Evolutionary conservation across 2,329 filamentous ascomycete genomes (phyloP).

Genomic region (Cladorrhinum sp.): DNA sequence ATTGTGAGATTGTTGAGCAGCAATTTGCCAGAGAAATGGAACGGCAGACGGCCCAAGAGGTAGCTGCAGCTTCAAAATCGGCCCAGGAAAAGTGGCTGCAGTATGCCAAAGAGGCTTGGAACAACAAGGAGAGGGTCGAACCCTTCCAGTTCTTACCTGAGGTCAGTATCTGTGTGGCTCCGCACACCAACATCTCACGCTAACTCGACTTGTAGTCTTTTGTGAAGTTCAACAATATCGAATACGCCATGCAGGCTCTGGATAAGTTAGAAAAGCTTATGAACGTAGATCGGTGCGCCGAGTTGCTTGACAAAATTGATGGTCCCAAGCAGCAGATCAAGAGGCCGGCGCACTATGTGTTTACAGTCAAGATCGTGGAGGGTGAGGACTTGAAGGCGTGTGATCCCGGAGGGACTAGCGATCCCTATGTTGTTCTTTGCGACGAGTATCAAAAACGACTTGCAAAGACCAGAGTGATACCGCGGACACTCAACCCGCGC

Average conservation of each 20-base stretch:
- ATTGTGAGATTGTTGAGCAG: slow-evolving; percentile 87
- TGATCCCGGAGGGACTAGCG: slow-evolving; percentile 88
- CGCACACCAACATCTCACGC: neutral
- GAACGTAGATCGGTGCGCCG: slow-evolving; percentile 87
- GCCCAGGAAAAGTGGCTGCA: slow-evolving; percentile 92
- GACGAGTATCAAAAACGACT: slow-evolving; percentile 98
- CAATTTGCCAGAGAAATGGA: slow-evolving; percentile 92
- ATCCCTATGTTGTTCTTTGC: slow-evolving; percentile 94
- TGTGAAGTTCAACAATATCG: slow-evolving; percentile 96
- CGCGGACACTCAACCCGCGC: slow-evolving; percentile 83
- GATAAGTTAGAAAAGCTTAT: slow-evolving; percentile 87
- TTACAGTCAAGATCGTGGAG: slow-evolving; percentile 98
- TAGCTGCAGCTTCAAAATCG: slow-evolving; percentile 71
- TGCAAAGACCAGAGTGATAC: slow-evolving; percentile 89
- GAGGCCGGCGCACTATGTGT: slow-evolving; percentile 84
- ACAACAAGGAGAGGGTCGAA: slow-evolving; percentile 85
- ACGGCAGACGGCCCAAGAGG: slow-evolving; percentile 80
- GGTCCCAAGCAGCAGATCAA: slow-evolving; percentile 61
- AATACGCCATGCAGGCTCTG: slow-evolving; percentile 88
- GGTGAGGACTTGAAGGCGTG: slow-evolving; percentile 98
- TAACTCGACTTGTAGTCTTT: slow-evolving; percentile 64
- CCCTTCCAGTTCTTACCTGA: slow-evolving; percentile 96
- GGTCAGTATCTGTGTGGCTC: slow-evolving; percentile 48
- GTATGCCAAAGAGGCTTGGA: slow-evolving; percentile 90
- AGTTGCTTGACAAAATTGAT: slow-evolving; percentile 70